phyloP scores from a whole-genome alignment of 805 yeast species.

The Metschnikowia picachoensis region DNA sequence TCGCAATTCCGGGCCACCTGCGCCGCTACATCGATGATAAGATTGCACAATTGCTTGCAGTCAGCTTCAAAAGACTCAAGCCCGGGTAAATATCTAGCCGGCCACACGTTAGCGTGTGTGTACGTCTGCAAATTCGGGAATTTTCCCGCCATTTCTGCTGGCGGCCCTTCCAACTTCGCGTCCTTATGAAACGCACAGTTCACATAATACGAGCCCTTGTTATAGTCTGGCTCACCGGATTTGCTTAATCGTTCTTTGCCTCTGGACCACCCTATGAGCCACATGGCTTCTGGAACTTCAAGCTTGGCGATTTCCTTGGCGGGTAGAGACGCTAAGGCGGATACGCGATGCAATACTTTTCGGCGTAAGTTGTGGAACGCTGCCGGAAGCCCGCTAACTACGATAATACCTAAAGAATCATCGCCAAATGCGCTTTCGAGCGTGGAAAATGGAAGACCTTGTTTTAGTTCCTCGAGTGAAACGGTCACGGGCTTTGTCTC shows the following conservation, averaged over 20 bases:
- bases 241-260: constrained; percentile 48
- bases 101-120: constrained; percentile 53
- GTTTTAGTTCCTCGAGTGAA: constrained; percentile 24
- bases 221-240: constrained; percentile 42
- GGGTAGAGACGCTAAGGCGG: constrained; percentile 40
- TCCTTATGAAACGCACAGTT: constrained; percentile 54
- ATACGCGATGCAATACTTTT: constrained; percentile 41
- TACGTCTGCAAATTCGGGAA: constrained; percentile 37
- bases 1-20: constrained; percentile 55
- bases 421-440: constrained; percentile 51
- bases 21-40: constrained; percentile 47
- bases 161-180: constrained; percentile 44
- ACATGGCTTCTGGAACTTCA: constrained; percentile 47
- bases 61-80: constrained; percentile 33
- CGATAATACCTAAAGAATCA: constrained; percentile 50
- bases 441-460: constrained; percentile 27
- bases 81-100: constrained; percentile 21
- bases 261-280: constrained; percentile 60
- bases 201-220: constrained; percentile 56
- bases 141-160: constrained; percentile 24
- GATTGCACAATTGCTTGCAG: constrained; percentile 35
- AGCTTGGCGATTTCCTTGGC: constrained; percentile 28
- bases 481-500: constrained; percentile 25
- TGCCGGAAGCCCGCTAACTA: constrained; percentile 42
- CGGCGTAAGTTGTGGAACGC: constrained; percentile 36